Conservation (phyloP, 305 asterid genomes). For the Fraxinus ornus region DNA sequence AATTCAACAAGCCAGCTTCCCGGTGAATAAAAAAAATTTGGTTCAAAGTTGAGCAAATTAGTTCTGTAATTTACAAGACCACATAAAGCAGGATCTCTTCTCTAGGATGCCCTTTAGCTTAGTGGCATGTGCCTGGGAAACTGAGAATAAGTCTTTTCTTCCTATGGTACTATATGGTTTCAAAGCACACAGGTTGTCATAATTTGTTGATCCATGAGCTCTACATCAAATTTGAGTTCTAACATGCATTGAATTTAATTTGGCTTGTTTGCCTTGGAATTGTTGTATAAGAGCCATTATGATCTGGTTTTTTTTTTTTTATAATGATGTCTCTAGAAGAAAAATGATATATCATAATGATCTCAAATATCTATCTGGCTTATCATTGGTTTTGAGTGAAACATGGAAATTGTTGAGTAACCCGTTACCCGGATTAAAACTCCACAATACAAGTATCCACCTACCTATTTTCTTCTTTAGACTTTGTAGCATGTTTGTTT, state of each 20-base stretch:
- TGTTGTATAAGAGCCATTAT: background rate
- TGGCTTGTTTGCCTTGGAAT: background rate
- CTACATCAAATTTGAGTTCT: background rate
- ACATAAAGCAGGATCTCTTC: background rate
- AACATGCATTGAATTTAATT: constrained; percentile 6
- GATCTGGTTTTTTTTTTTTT: background rate
- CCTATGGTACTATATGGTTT: background rate
- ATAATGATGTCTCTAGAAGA: background rate
- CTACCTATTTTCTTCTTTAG: background rate
- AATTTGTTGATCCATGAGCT: background rate
- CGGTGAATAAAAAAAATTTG: background rate
- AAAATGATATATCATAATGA: background rate
- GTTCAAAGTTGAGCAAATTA: background rate
- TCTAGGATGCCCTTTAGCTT: background rate
- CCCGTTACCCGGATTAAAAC: background rate
- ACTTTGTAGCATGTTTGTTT: background rate
- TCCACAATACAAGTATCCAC: background rate
- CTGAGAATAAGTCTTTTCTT: background rate
- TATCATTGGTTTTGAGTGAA: background rate
- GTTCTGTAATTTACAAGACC: background rate
- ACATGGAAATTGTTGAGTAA: background rate
- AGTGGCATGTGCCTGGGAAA: background rate
- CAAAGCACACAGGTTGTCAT: background rate
- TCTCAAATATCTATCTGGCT: background rate
- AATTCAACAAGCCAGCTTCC: background rate